Evolutionary conservation across 1,139 yeast species (phyloP).

Genomic region (Yamadazyma friedrichii): DNA sequence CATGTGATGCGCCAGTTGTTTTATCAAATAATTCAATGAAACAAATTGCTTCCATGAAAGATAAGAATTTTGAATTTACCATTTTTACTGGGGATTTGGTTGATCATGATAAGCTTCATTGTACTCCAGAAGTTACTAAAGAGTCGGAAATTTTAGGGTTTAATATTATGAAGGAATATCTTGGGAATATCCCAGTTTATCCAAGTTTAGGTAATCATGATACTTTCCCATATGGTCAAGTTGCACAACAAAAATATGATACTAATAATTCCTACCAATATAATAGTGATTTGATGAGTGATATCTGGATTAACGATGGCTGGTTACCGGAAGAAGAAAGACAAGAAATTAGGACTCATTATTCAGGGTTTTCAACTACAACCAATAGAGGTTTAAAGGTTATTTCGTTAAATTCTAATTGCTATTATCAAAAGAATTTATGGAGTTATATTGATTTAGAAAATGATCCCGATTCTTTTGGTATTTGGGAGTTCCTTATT

Average conservation of each 20-base stretch:
- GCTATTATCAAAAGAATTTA: constrained; percentile 62
- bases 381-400: constrained; percentile 59
- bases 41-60: constrained; percentile 32
- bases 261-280: constrained; percentile 51
- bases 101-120: constrained; percentile 53
- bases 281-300: constrained; percentile 60
- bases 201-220: constrained; percentile 73
- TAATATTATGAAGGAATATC: constrained; percentile 52
- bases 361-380: constrained; percentile 60
- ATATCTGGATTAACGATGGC: constrained; percentile 50
- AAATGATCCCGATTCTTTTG: constrained; percentile 58
- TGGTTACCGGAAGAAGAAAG: constrained; percentile 31
- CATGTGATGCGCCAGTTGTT: constrained; percentile 64
- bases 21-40: constrained; percentile 55
- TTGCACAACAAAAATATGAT: constrained; percentile 46
- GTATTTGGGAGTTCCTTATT: constrained; percentile 59
- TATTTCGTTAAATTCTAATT: constrained; percentile 63
- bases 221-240: constrained; percentile 68
- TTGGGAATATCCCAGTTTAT: constrained; percentile 55
- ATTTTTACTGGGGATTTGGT: constrained; percentile 70
- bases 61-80: constrained; percentile 53
- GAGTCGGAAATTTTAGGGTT: constrained; percentile 52
- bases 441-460: constrained; percentile 59
- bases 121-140: constrained; percentile 47
- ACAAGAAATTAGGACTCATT: constrained; percentile 35